Base-by-base conservation (phyloP, 2,329 filamentous ascomycete species). In the Xylaria polymorpha region DNA sequence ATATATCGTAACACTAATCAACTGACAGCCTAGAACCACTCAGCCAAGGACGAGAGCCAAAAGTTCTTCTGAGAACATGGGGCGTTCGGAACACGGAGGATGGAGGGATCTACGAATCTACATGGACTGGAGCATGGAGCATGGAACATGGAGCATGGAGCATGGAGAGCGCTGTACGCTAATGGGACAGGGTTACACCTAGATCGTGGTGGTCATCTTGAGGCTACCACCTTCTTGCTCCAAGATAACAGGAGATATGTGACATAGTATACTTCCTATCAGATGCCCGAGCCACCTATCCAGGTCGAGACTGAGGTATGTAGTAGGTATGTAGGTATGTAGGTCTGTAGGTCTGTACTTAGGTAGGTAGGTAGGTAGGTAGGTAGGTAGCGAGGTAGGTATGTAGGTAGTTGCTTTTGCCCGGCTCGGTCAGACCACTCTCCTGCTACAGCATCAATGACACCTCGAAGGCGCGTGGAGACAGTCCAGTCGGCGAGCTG, bases 41-140 rank as follows among this genome's bases (percentile, higher is more conserved):
- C 20, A 22, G 51, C 44, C 20, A 51, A 46, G 43, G 5, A 56
- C 62, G 25, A 66, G 32, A 51, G 55, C 61, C 51, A 58, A 37
- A 32, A 58, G 37, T 63, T 67, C 59, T 63, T 59, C 44, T 51
- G 43, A 32, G 58, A 39, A 43, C 57, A 66, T 61, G 48, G 57
- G 64, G 48, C 32, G 32, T 50, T 51, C 59, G 53, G 65, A 53
- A 51, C 37, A 58, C 39, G 51, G 35, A 41, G 43, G 41, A 50
- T n/a, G 25, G 57, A 51, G 10, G 18, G 35, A n/a, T 35, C 51
- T 20, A 14, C 18, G 37, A 29, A 29, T 29, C 25, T 29, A 29
- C 25, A 29, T 29, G 25, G 25, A 29, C 25, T 29, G 25, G 25
- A 29, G 25, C 25, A 29, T 29, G 25, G 25, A 29, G 25, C 25